A percentile compares a stretch with the other conserved stretches of the same genome.
Conservation (phyloP, 768 basidiomycete species). For the Cystobasidium ongulense region DNA sequence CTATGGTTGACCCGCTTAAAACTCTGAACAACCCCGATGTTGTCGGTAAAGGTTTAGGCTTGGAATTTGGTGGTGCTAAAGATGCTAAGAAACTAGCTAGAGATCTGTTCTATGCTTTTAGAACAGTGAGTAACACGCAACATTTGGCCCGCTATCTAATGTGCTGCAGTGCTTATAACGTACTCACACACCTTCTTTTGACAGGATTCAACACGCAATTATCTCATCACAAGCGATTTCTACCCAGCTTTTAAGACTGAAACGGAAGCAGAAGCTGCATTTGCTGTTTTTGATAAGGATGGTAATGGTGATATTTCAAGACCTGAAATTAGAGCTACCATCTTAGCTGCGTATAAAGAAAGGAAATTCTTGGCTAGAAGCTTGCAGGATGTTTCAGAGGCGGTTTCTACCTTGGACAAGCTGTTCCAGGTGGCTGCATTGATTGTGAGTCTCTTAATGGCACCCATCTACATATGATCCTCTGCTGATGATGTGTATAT, state of each 20-base stretch:
- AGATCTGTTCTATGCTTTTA: conserved; percentile 57
- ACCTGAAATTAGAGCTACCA: conserved; percentile 62
- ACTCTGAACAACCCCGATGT: conserved; percentile 45
- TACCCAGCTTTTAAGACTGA: conserved; percentile 59
- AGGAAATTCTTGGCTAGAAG: conserved; percentile 65
- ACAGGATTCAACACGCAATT: conserved; percentile 51
- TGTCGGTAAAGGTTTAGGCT: conserved; percentile 37
- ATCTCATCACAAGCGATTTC: conserved; percentile 63
- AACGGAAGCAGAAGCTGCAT: conserved; percentile 58
- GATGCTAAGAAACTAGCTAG: conserved; percentile 54
- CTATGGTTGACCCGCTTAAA: conserved; percentile 44
- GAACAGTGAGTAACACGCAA: conserved; percentile 33
- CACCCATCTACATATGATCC: neutral
- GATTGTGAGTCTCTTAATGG: conserved; percentile 48
- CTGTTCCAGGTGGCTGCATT: conserved; percentile 60
- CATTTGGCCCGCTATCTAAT: neutral
- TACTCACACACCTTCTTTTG: neutral
- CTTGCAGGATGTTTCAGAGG: conserved; percentile 65
- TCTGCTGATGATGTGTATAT: neutral
- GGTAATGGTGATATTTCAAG: conserved; percentile 67
- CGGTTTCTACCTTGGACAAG: conserved; percentile 58
- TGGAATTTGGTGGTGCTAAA: conserved; percentile 44
- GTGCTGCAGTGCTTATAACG: neutral
- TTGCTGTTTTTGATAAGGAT: conserved; percentile 63
- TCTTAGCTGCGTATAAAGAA: conserved; percentile 68